Conservation (phyloP, 1,139 yeast genomes). For the Citeromyces hawaiiensis region DNA sequence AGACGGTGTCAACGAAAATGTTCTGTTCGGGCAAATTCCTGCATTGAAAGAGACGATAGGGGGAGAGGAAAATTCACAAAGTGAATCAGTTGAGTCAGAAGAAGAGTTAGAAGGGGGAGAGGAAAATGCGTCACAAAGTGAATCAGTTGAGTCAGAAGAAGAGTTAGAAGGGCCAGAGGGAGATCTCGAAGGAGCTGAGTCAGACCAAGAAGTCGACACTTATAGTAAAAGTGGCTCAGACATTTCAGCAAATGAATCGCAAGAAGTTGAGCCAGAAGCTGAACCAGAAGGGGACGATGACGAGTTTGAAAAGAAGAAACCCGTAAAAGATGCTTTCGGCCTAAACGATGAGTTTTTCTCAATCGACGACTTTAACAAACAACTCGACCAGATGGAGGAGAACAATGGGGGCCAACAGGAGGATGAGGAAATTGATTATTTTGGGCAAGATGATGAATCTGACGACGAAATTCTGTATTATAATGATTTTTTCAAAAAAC, state of each 20-base stretch:
- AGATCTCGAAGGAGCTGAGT: conserved; percentile 13
- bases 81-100: conserved; percentile 13
- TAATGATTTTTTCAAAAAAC: conserved; percentile 54
- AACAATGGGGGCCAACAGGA: conserved; percentile 25
- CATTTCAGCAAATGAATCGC: conserved; percentile 11
- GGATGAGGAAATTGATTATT: conserved; percentile 48
- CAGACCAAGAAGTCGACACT: conserved; percentile 15
- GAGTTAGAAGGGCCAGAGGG: conserved; percentile 15
- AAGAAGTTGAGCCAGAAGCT: conserved; percentile 14
- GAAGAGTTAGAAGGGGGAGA: conserved; percentile 15
- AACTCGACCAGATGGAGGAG: conserved; percentile 60
- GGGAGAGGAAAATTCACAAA: conserved; percentile 10
- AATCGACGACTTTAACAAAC: conserved; percentile 75
- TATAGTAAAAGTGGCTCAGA: background rate
- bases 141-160: conserved; percentile 12
- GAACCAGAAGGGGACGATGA: conserved; percentile 14
- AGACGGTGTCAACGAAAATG: conserved; percentile 50
- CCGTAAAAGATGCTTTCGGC: conserved; percentile 37
- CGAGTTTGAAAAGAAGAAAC: conserved; percentile 15
- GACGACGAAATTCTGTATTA: conserved; percentile 63
- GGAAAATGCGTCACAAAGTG: conserved; percentile 13
- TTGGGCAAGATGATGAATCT: conserved; percentile 40
- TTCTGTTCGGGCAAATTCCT: conserved; percentile 35
- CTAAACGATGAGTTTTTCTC: conserved; percentile 79
- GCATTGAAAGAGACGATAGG: conserved; percentile 19